Evolutionary conservation across 257 asterid genomes (phyloP), one percentile per base, ranked within the genome.

Genomic region (Euphrasia confusa): DNA sequence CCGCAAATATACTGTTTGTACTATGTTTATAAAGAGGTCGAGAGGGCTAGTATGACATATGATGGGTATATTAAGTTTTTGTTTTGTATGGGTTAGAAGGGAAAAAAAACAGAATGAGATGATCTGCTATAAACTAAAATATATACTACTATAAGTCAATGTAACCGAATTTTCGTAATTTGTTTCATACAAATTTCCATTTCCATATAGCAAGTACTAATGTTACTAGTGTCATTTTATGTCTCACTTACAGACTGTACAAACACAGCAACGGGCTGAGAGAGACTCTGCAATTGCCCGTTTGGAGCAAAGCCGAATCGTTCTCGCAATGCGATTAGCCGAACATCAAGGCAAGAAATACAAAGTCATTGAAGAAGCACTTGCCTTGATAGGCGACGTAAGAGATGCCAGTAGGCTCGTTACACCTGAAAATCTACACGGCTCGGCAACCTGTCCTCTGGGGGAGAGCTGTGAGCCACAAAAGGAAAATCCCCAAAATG

Each of bases 321-420:
- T 87, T 71, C 95, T 93, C 67, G 96, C 97, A 40, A 79, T 85
- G 95, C 79, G 94, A 77, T 79, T 93, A 83, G 96, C 96, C 11
- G 97, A 87, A 54, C 97, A 93, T 74, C 95, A 82, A 57, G 99
- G 97, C 5, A 81, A 85, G 83, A 87, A 82, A 56, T 87, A 80
- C 81, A 82, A 87, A 76, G 95, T 93, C 79, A 89, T 93, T 7
- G 94, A 93, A 67, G 97, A 93, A 77, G 97, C 99, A 58, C 88
- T 72, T 39, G 95, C 91, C 64, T 84, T 89, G 71, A 91, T 89
- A 30, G 95, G 92, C 62, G 93, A 85, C 66, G 97, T 89, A 17
- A 69, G 72, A 54, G 86, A 85, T 54, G 87, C 90, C 15, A 71
- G 84, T 52, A 83, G 70, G 14, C 78, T 85, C 33, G 76, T 81